These are phyloP conservation scores for Colletotrichum sp. DNA, from an alignment of 2,329 filamentous ascomycete species.

Conservation along the genomic window DNA sequence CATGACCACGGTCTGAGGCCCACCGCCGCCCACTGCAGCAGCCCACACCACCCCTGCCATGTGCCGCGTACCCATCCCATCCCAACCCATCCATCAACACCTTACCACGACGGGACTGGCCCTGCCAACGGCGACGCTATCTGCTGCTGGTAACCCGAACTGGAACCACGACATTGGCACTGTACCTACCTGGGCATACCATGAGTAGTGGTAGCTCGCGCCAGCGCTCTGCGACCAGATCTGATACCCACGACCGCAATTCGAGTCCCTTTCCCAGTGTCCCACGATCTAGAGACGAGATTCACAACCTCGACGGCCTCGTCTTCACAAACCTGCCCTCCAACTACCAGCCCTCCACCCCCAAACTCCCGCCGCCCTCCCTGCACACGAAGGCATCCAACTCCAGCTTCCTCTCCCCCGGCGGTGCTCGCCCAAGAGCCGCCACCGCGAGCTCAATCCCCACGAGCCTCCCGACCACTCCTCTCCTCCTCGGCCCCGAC, in stretches of 20 bases:
- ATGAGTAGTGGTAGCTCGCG: conserved; percentile 23
- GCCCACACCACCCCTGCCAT: conserved; percentile 20
- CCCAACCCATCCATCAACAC: conserved; percentile 1
- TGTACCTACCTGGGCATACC: conserved; percentile 8
- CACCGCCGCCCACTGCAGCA: neutral
- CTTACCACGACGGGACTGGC: conserved; percentile 15
- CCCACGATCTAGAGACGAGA: conserved; percentile 22
- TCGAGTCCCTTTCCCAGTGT: conserved; percentile 12
- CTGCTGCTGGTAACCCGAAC: neutral
- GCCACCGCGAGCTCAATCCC: conserved; percentile 18
- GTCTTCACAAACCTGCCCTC: conserved; percentile 15
- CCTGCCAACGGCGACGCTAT: neutral
- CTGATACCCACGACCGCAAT: conserved; percentile 20
- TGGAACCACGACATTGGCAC: neutral
- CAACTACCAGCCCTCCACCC: neutral
- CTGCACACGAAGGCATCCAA: neutral
- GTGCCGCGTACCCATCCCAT: conserved; percentile 17
- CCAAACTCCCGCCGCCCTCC: neutral
- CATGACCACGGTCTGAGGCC: conserved; percentile 15
- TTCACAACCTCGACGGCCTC: conserved; percentile 24
- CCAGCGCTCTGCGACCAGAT: conserved; percentile 22
- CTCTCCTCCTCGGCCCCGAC: conserved; percentile 8
- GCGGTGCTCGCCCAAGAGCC: conserved; percentile 19
- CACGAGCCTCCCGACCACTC: neutral
- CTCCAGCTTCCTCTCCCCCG: conserved; percentile 9